A percentile compares a stretch with the other conserved stretches of the same genome.
These are phyloP conservation scores for Albatrellus ellisii DNA, from an alignment of 768 basidiomycete genomes.

Conservation along the genomic window DNA sequence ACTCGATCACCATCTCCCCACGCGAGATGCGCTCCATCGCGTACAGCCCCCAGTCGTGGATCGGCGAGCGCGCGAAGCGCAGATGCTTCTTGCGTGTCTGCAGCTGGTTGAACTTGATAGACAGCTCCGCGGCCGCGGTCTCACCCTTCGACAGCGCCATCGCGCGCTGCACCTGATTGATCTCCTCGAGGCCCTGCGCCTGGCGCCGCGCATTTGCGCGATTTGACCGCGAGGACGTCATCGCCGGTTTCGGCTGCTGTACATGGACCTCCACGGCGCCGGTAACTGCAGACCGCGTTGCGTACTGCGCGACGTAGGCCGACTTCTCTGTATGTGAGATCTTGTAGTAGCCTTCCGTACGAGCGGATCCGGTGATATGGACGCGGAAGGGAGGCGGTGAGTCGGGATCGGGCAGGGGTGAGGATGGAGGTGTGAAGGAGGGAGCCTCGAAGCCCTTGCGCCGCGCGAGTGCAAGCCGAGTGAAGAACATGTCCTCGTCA, in stretches of 20 bases:
- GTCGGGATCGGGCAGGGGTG: slow-evolving; percentile 23
- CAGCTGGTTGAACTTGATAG: slow-evolving; percentile 97
- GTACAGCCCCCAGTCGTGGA: slow-evolving; percentile 97
- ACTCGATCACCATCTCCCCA: slow-evolving; percentile 99
- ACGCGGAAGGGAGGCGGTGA: slow-evolving; percentile 46
- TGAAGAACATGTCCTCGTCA: slow-evolving; percentile 83
- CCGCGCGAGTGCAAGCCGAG: slow-evolving; percentile 44
- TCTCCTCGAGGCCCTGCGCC: slow-evolving; percentile 88
- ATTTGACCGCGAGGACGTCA: slow-evolving; percentile 76
- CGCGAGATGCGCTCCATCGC: slow-evolving; percentile 91
- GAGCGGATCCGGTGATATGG: slow-evolving; percentile 76
- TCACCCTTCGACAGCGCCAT: slow-evolving; percentile 68
- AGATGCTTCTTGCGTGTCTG: slow-evolving; percentile 97
- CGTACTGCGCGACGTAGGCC: slow-evolving; percentile 84
- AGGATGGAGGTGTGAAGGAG: slow-evolving; percentile 17
- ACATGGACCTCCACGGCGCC: slow-evolving; percentile 30
- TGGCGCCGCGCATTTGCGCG: slow-evolving; percentile 87
- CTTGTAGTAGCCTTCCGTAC: slow-evolving; percentile 93
- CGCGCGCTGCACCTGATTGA: slow-evolving; percentile 79
- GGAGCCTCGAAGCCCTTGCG: slow-evolving; percentile 15
- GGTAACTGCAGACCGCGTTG: slow-evolving; percentile 37
- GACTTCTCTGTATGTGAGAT: slow-evolving; percentile 88
- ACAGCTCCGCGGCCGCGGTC: slow-evolving; percentile 51
- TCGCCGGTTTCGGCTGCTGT: slow-evolving; percentile 36
- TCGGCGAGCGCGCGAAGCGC: slow-evolving; percentile 87